A percentile compares a stretch with the other conserved stretches of the same genome.
Evolutionary conservation across 805 yeast species (phyloP).

Genomic region (Nakazawaea populi): DNA sequence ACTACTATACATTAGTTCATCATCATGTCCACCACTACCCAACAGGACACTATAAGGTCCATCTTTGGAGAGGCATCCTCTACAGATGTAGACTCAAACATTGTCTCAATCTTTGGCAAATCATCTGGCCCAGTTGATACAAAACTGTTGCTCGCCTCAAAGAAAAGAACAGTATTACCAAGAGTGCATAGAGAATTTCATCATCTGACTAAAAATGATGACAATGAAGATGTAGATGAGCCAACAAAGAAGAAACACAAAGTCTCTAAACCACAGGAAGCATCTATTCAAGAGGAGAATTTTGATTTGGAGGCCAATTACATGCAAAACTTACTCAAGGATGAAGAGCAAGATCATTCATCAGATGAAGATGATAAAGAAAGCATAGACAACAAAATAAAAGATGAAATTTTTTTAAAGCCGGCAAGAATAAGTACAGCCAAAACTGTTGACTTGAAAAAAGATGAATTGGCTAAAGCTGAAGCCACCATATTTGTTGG

Average conservation of each 20-base stretch:
- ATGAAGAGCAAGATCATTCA: slow-evolving; percentile 21
- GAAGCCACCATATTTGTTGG: slow-evolving; percentile 86
- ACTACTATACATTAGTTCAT: neutral
- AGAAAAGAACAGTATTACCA: slow-evolving; percentile 18
- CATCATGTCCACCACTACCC: neutral
- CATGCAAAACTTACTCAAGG: slow-evolving; percentile 40
- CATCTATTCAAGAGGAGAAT: slow-evolving; percentile 22
- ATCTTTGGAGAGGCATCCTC: slow-evolving; percentile 13
- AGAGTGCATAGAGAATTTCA: slow-evolving; percentile 19
- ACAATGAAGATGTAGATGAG: slow-evolving; percentile 12
- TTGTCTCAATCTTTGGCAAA: slow-evolving; percentile 29
- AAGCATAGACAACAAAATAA: slow-evolving; percentile 16
- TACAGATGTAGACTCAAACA: slow-evolving; percentile 24
- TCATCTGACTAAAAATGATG: slow-evolving; percentile 22
- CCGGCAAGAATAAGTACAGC: slow-evolving; percentile 28
- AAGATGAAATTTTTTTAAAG: slow-evolving; percentile 16
- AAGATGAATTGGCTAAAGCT: slow-evolving; percentile 73
- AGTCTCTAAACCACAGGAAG: slow-evolving; percentile 13
- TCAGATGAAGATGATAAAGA: slow-evolving; percentile 15
- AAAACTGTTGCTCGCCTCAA: slow-evolving; percentile 21
- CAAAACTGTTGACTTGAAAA: slow-evolving; percentile 52
- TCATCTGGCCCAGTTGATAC: slow-evolving; percentile 44
- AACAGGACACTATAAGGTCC: slow-evolving; percentile 6
- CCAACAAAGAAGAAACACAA: slow-evolving; percentile 14
- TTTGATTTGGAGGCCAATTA: slow-evolving; percentile 53